Base-by-base conservation (phyloP, 108 stramenopile genomes). In the Pseudonitzschia delicatissima region DNA sequence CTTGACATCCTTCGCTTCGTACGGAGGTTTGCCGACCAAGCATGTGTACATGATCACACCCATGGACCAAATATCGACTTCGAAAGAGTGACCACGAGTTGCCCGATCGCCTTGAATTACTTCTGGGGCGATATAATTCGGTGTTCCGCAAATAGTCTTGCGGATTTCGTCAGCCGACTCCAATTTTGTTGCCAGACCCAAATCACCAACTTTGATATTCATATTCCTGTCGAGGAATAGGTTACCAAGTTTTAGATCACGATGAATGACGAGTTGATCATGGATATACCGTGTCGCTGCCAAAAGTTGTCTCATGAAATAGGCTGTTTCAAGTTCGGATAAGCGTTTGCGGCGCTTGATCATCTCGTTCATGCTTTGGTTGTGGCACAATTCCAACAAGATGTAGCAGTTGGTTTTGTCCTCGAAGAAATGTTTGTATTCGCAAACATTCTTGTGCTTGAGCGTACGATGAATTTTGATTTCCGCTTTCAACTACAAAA, bases 81-180 rank as follows among this genome's bases (percentile, higher is more conserved):
- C 92, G 68, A 95, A 97, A 29, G 92, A 93, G 69, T 98, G 96
- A 35, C 96, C 96, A 45, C 91, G 80, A 33, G 83, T 96, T 34
- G 83, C 83, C 62, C 83, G 85, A 62, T 87, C 87, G 2, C 90
- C 84, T 44, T 96, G 87, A 39, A 99, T 94, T 2, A 99, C 92
- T 69, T 99, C 99, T 0, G 99, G 99, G 1, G 99, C 99, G 66
- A 99, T 98, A 79, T 99, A 99, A 79, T 99, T 99, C 39, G 99
- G 99, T 23, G 99, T 99, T 8, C 99, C 99, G 68, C 99, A 99
- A 39, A 99, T 95, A 9, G 99, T 99, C 63, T 88, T 82, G 23
- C 96, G 83, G 58, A 95, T 88, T 67, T 98, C 97, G 28, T 90
- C 88, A 20, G 77, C 69, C 67, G 87, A 66, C 17, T 81, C 78